These are phyloP conservation scores for Oryza officinalis DNA, from an alignment of 176 grass and related monocot genomes.

Conservation along the genomic window DNA sequence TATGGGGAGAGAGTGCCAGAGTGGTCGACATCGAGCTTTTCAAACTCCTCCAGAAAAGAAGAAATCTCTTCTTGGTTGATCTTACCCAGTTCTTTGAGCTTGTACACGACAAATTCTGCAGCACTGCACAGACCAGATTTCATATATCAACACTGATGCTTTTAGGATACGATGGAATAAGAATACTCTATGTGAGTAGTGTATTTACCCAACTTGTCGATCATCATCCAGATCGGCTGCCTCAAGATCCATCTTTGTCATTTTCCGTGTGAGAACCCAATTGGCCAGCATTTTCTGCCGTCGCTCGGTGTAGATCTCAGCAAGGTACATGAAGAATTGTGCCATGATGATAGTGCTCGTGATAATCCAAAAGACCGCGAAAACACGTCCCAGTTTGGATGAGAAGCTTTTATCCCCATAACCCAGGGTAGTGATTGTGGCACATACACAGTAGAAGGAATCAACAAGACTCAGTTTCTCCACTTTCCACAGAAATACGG, in stretches of 20 bases:
- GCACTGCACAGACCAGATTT: slow-evolving; percentile 53
- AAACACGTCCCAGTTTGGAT: slow-evolving; percentile 58
- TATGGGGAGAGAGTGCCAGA: slow-evolving; percentile 62
- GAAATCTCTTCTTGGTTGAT: slow-evolving; percentile 87
- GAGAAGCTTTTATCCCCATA: slow-evolving; percentile 90
- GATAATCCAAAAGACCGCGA: slow-evolving; percentile 89
- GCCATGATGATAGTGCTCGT: slow-evolving; percentile 67
- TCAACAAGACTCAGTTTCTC: slow-evolving; percentile 81
- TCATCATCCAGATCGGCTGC: slow-evolving; percentile 81
- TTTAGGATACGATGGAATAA: slow-evolving; percentile 1
- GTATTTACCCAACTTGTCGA: slow-evolving; percentile 63
- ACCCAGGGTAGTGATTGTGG: slow-evolving; percentile 85
- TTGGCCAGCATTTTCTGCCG: slow-evolving; percentile 80
- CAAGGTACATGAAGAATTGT: slow-evolving; percentile 84
- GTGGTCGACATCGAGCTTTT: slow-evolving; percentile 78
- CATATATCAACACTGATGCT: not conserved
- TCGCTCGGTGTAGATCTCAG: slow-evolving; percentile 65
- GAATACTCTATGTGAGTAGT: not conserved
- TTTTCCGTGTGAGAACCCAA: slow-evolving; percentile 73
- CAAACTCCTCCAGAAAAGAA: slow-evolving; percentile 79
- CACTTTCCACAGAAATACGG: slow-evolving; percentile 76
- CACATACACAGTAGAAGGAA: slow-evolving; percentile 86
- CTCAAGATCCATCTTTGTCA: slow-evolving; percentile 78
- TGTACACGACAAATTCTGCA: slow-evolving; percentile 93
- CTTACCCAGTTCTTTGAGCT: slow-evolving; percentile 96